Evolutionary conservation across 345 rosid species (phyloP).

Genomic region (Eucalyptus cloeziana): DNA sequence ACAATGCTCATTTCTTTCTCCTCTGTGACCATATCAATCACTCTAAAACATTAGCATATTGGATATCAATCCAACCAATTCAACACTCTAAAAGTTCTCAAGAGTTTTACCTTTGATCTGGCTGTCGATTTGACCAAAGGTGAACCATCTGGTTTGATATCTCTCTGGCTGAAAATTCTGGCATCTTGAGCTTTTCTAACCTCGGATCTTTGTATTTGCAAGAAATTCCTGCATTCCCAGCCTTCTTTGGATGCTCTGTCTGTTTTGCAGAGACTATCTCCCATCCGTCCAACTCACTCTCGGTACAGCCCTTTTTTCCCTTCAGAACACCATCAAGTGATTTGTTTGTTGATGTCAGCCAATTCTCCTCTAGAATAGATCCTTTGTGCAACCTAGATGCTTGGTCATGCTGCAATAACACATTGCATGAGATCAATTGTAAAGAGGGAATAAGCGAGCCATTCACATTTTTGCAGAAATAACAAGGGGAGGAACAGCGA

Average conservation of each 20-base stretch:
- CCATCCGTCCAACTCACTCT: background rate
- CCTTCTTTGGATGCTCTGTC: background rate
- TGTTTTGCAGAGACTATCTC: background rate
- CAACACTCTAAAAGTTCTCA: background rate
- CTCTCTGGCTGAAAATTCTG: background rate
- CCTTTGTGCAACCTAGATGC: background rate
- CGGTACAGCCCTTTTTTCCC: background rate
- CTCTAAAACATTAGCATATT: background rate
- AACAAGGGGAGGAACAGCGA: background rate
- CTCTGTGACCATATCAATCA: background rate
- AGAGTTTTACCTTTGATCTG: background rate
- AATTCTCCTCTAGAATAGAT: background rate
- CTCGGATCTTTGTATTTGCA: background rate
- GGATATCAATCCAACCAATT: background rate
- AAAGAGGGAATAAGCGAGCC: background rate
- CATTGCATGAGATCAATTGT: background rate
- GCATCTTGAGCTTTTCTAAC: background rate
- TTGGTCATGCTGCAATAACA: background rate
- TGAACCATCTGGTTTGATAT: background rate
- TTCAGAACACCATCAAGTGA: background rate
- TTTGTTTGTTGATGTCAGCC: background rate
- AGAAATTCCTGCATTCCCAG: background rate
- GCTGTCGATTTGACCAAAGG: background rate
- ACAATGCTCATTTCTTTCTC: background rate
- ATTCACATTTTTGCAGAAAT: background rate